Base-by-base conservation (phyloP, 345 rosid species). In the Theobroma cacao region DNA sequence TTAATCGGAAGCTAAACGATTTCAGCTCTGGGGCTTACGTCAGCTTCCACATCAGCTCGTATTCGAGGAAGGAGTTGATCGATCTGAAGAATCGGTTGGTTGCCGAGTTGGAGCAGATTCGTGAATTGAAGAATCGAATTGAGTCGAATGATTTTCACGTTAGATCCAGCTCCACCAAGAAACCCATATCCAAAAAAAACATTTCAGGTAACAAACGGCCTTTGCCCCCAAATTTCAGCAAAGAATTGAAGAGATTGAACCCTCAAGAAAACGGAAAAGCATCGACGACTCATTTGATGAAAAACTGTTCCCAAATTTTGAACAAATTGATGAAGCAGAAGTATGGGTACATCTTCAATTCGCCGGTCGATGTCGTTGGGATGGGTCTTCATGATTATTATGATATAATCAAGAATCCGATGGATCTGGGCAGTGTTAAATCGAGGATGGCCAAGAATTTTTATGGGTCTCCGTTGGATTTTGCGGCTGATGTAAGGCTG, bases 361-460 rank as follows among this genome's bases (percentile, higher is more conserved):
- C 85, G 3, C 94, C 93, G 3, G 97, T 92, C 7, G 94, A 92
- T 82, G 92, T 88, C n/a, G 85, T 79, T 1, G 88, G 88, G 0
- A 2, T 89, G 80, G 85, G 90, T 11, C 87, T 92, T 43, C 92
- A 89, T 59, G 97, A 92, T 80, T 92, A 92, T 59, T 61, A 79
- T 11, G 85, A 87, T 22, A 82, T 92, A 31, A 89, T 92, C 74
- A 92, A 84, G 85, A 79, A 70, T 20, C 97, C 97, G 0, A 92
- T 92, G 95, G 97, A 92, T 91, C 90, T 92, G 55, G 97, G 97
- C 1, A 88, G 94, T 0, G 91, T 92, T 0, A 91, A 89, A 76
- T 62, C 83, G 63, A 92, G 84, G 76, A 81, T 92, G 47, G 72
- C 80, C 1, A 86, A 88, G 75, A 81, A 88, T 17, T 41, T 84